These are phyloP conservation scores for Rhexocercosporidium sp. DNA, from an alignment of 2,329 filamentous ascomycete genomes.

Conservation along the genomic window DNA sequence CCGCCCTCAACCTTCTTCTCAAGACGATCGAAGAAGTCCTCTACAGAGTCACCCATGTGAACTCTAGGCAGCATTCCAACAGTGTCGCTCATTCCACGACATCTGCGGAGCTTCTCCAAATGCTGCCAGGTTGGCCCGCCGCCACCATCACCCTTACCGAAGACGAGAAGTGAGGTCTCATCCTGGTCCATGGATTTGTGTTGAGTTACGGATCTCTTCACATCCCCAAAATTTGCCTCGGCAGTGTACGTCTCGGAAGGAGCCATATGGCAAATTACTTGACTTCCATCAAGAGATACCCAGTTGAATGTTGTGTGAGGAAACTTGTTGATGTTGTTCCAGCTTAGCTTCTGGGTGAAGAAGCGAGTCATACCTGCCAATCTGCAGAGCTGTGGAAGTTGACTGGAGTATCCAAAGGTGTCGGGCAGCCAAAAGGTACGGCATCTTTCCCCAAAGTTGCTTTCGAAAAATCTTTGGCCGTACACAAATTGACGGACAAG, in stretches of 20 bases:
- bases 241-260: conserved; percentile 96
- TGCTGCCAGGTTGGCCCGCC: conserved; percentile 94
- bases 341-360: conserved; percentile 97
- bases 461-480: conserved; percentile 93
- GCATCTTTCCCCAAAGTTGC: conserved; percentile 86
- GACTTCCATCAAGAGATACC: conserved; percentile 93
- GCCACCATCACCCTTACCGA: conserved; percentile 95
- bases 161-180: conserved; percentile 86
- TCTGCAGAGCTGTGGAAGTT: conserved; percentile 91
- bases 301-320: conserved; percentile 99
- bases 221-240: conserved; percentile 91
- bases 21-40: conserved; percentile 89
- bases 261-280: conserved; percentile 97
- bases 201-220: conserved; percentile 85
- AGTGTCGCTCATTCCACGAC: conserved; percentile 89
- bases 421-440: conserved; percentile 97
- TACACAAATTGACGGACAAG: conserved; percentile 94
- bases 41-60: conserved; percentile 87
- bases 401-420: conserved; percentile 96
- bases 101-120: conserved; percentile 91
- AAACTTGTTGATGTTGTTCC: conserved; percentile 99
- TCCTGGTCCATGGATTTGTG: conserved; percentile 98
- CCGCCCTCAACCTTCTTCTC: conserved; percentile 70
- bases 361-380: conserved; percentile 96
- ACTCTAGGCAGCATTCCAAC: conserved; percentile 83